Evolutionary conservation across 164 flowering plant genomes (phyloP).

Genomic region (Paratinospora sagittata): DNA sequence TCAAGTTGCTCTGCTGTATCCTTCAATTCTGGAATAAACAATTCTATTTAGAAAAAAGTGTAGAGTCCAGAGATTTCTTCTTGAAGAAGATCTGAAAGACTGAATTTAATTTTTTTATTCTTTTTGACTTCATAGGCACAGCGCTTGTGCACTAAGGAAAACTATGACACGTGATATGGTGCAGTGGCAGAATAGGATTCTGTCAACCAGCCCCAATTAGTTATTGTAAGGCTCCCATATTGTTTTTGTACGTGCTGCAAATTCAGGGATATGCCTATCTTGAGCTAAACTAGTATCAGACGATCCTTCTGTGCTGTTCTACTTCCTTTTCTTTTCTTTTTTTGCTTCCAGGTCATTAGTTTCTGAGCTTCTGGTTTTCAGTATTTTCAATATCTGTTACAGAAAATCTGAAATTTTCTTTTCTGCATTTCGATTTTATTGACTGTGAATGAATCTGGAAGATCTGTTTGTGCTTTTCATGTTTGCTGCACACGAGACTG

Average conservation of each 20-base stretch:
- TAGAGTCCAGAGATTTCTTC: no score
- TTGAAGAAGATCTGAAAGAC: neutral
- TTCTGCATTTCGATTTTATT: no score
- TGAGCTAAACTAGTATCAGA: neutral
- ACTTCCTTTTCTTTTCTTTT: neutral
- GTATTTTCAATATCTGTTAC: no score
- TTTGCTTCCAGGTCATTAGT: neutral
- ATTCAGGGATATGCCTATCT: neutral
- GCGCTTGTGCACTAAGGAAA: neutral
- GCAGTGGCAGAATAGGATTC: neutral
- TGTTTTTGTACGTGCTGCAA: neutral
- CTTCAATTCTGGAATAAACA: conserved; percentile 25
- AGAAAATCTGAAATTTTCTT: no score
- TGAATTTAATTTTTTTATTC: neutral
- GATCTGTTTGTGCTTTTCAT: no score
- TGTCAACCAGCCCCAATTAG: neutral
- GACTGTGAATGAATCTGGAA: no score
- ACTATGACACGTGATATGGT: neutral
- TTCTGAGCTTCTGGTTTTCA: no score
- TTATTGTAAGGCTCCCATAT: neutral
- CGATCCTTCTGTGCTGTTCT: neutral
- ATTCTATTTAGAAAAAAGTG: no score
- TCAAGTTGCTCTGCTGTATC: conserved; percentile 99
- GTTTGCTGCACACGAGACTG: no score
- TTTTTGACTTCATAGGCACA: neutral